A percentile compares a stretch with the other conserved stretches of the same genome.
Evolutionary conservation across 768 basidiomycete species (phyloP).

Genomic region (Russula ochroleuca): DNA sequence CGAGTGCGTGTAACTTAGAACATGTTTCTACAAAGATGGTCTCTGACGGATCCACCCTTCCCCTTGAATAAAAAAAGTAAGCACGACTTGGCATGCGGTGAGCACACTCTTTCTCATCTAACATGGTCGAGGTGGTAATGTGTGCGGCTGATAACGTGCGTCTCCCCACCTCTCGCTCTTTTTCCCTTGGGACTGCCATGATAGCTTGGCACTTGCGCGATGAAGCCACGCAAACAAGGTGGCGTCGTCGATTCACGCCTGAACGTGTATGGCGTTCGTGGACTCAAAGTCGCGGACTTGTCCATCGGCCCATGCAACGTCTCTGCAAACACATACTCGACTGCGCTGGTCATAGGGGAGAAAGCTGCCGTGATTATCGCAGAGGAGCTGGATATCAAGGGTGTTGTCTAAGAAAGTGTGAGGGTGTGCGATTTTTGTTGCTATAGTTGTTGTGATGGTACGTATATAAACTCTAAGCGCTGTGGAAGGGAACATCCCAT

Average conservation of each 20-base stretch:
- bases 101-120: background rate
- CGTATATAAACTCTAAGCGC: too few relatives aligned
- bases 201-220: constrained; percentile 64
- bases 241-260: constrained; percentile 62
- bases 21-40: background rate
- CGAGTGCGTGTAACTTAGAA: constrained; percentile 11
- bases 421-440: background rate
- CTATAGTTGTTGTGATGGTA: background rate
- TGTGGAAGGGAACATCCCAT: background rate
- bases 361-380: constrained; percentile 59
- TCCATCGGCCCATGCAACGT: constrained; percentile 42
- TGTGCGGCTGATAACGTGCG: background rate
- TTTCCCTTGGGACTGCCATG: background rate
- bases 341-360: constrained; percentile 49
- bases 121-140: too few relatives aligned
- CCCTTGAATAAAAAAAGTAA: background rate
- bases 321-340: constrained; percentile 43
- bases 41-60: background rate
- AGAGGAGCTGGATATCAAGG: constrained; percentile 44
- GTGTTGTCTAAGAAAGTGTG: constrained; percentile 34
- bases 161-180: background rate
- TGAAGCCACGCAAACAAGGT: constrained; percentile 54
- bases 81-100: constrained; percentile 21
- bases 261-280: constrained; percentile 56
- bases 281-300: constrained; percentile 52